Conservation (phyloP, 768 basidiomycete genomes). For the Suillus discolor region DNA sequence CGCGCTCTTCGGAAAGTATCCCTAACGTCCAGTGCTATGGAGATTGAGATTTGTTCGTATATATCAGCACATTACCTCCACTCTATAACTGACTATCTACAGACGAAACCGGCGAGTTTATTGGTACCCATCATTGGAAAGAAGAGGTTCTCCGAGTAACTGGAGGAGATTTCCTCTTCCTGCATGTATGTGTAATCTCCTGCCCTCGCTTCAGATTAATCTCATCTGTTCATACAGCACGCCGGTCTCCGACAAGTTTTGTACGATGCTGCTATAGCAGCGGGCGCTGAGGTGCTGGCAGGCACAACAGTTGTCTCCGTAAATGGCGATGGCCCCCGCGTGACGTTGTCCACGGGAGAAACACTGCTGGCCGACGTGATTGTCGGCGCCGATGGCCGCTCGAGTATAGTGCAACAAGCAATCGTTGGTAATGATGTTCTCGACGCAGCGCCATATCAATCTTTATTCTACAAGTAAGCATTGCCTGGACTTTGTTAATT, state of each 20-base stretch:
- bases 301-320: conserved; percentile 41
- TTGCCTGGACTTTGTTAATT: background rate
- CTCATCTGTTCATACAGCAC: conserved; percentile 40
- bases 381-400: conserved; percentile 61
- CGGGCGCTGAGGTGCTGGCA: conserved; percentile 51
- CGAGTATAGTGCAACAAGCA: conserved; percentile 41
- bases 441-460: conserved; percentile 23
- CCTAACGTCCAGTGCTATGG: conserved; percentile 21
- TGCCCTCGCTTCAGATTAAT: conserved; percentile 3
- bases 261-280: conserved; percentile 44
- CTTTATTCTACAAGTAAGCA: conserved; percentile 49
- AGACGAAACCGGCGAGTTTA: conserved; percentile 47
- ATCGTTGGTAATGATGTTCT: conserved; percentile 36
- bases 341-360: conserved; percentile 45
- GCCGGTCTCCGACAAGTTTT: conserved; percentile 53
- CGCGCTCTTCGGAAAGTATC: conserved; percentile 42
- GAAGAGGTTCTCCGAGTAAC: conserved; percentile 49
- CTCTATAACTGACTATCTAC: conserved; percentile 16
- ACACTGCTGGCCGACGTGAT: conserved; percentile 52
- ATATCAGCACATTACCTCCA: background rate
- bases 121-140: conserved; percentile 50
- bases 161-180: conserved; percentile 51
- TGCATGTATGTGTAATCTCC: conserved; percentile 40
- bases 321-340: conserved; percentile 29
- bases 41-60: conserved; percentile 31